A percentile compares a stretch with the other conserved stretches of the same genome.
phyloP scores from a whole-genome alignment of 495 filamentous ascomycete species.

The Hypoxylon trugodes region DNA sequence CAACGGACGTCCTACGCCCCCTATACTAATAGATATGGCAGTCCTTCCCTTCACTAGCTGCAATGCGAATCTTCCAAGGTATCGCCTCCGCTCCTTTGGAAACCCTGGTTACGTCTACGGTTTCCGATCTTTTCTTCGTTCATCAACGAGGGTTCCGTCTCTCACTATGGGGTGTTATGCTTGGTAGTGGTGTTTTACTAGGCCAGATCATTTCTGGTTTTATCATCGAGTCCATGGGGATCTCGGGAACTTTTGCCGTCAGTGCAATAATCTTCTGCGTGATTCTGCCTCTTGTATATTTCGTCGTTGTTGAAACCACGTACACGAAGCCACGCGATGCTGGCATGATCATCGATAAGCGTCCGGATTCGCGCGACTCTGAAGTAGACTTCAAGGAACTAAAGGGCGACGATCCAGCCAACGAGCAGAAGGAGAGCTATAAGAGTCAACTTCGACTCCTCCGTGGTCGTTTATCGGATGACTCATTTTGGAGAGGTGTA shows the following conservation, averaged over 20 bases:
- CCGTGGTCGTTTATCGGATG: slow-evolving; percentile 34
- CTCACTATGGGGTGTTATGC: slow-evolving; percentile 38
- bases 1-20: neutral
- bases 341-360: slow-evolving; percentile 1
- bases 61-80: slow-evolving; percentile 62
- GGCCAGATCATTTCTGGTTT: slow-evolving; percentile 51
- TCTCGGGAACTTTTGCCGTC: slow-evolving; percentile 45
- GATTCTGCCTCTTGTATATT: slow-evolving; percentile 45
- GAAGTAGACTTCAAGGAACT: slow-evolving; percentile 21
- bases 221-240: slow-evolving; percentile 47
- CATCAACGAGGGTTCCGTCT: slow-evolving; percentile 46
- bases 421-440: slow-evolving; percentile 39
- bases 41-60: slow-evolving; percentile 46
- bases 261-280: slow-evolving; percentile 44
- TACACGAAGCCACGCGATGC: slow-evolving; percentile 32
- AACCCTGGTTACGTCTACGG: slow-evolving; percentile 65
- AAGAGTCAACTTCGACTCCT: slow-evolving; percentile 41
- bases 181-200: slow-evolving; percentile 41
- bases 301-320: slow-evolving; percentile 47
- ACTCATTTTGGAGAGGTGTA: slow-evolving; percentile 40
- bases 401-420: slow-evolving; percentile 17
- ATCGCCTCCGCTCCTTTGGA: slow-evolving; percentile 66
- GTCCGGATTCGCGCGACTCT: slow-evolving; percentile 21
- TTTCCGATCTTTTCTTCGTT: slow-evolving; percentile 67
- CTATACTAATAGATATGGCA: slow-evolving; percentile 12